Evolutionary conservation across 257 asterid species (phyloP).

Genomic region (Orobanche coerulescens): DNA sequence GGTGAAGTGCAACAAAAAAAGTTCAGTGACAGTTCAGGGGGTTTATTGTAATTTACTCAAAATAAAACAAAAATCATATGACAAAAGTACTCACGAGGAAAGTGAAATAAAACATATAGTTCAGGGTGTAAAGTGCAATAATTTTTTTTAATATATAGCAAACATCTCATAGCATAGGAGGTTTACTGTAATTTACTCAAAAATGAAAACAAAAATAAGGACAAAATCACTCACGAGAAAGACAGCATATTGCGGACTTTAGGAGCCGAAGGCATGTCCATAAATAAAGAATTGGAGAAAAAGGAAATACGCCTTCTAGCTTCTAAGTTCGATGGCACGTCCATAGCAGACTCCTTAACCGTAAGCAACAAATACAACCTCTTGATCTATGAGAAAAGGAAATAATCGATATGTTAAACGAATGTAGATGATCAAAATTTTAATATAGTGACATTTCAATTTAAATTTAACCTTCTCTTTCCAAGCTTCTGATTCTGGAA

Average conservation of each 20-base stretch:
- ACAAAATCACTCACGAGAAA: constrained; percentile 69
- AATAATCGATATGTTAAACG: neutral
- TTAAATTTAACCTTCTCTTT: constrained; percentile 63
- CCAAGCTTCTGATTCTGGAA: constrained; percentile 89
- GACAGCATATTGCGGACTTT: constrained; percentile 97
- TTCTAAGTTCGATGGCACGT: constrained; percentile 87
- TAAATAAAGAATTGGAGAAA: constrained; percentile 87
- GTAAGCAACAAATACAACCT: constrained; percentile 81
- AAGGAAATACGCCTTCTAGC: constrained; percentile 47
- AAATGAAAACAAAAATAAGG: neutral
- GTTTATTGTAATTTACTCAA: too few species aligned
- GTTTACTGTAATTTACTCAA: too few species aligned
- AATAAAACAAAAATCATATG: too few species aligned
- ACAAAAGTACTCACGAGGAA: too few species aligned
- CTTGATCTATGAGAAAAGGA: constrained; percentile 54
- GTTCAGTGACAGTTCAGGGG: too few species aligned
- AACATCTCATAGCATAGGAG: too few species aligned
- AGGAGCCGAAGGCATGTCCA: constrained; percentile 95
- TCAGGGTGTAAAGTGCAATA: too few species aligned
- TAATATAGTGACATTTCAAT: neutral
- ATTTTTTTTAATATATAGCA: too few species aligned
- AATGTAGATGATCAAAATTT: constrained; percentile 7
- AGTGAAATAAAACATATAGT: too few species aligned
- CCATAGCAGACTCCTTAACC: constrained; percentile 96
- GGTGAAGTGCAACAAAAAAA: too few species aligned